These are phyloP conservation scores for Taxillus chinensis DNA, from an alignment of 164 flowering plant genomes.

Conservation along the genomic window DNA sequence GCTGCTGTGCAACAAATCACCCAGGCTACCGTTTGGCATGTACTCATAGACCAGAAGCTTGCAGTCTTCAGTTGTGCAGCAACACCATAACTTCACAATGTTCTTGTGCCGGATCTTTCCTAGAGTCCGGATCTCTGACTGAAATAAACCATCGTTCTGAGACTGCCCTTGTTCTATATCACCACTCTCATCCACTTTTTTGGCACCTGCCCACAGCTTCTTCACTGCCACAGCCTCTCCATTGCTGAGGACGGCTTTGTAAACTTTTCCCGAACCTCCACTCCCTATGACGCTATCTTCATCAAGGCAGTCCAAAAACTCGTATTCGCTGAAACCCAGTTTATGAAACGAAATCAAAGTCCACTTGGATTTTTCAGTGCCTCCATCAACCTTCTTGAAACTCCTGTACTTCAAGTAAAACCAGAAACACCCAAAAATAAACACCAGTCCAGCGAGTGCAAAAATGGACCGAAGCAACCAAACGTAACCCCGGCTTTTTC, in stretches of 20 bases:
- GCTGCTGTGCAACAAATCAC: conserved; percentile 60
- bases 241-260: neutral
- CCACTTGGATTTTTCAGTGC: neutral
- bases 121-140: conserved; percentile 58
- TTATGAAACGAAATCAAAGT: neutral
- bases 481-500: conserved; percentile 25
- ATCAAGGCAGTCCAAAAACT: neutral
- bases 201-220: neutral
- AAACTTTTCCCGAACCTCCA: neutral
- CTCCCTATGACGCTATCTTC: neutral
- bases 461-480: conserved; percentile 46
- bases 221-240: conserved; percentile 3
- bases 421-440: conserved; percentile 39
- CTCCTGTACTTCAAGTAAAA: conserved; percentile 24
- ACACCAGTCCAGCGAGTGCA: conserved; percentile 34
- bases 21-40: conserved; percentile 75
- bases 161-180: neutral
- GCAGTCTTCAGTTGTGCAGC: conserved; percentile 49
- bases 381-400: neutral
- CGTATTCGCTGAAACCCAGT: neutral
- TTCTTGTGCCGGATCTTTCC: conserved; percentile 76
- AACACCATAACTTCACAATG: conserved; percentile 71
- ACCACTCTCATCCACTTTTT: neutral
- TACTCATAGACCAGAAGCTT: conserved; percentile 72
- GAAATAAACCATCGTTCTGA: conserved; percentile 35